Conservation (phyloP, 305 asterid genomes). For the Plantago coronopus region DNA sequence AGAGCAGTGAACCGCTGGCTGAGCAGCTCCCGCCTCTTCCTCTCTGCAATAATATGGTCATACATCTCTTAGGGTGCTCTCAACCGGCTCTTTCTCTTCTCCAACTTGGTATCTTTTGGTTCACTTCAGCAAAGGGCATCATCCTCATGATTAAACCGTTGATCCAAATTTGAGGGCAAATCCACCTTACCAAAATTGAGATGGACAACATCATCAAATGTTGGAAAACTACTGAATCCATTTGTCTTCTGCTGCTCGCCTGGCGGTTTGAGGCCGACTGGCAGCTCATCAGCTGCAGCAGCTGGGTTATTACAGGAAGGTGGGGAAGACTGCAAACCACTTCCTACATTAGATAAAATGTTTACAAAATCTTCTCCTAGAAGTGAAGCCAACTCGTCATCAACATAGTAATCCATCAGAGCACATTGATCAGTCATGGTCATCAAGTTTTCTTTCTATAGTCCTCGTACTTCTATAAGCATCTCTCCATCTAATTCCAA, state of each 20-base stretch:
- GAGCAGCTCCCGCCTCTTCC: constrained; percentile 56
- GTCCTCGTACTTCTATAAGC: background rate
- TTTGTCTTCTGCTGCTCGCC: constrained; percentile 7
- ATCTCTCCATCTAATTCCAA: background rate
- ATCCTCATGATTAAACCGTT: no score
- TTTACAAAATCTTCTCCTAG: constrained; percentile 22
- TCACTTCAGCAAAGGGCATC: background rate
- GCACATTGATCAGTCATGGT: constrained; percentile 12
- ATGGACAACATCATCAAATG: background rate
- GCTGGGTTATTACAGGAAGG: background rate
- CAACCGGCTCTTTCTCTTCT: constrained; percentile 17
- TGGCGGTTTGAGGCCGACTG: background rate
- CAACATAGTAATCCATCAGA: constrained; percentile 21
- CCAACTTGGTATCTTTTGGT: background rate
- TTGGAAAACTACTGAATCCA: constrained; percentile 1
- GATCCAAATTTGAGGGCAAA: no score
- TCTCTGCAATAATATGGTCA: constrained; percentile 64
- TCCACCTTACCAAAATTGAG: constrained; percentile 18
- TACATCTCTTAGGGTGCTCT: constrained; percentile 38
- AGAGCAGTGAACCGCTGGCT: constrained; percentile 55
- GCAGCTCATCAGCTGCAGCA: background rate
- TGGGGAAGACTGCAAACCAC: constrained; percentile 17
- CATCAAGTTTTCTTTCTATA: background rate
- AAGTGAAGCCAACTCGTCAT: constrained; percentile 27
- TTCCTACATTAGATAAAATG: constrained; percentile 12